Evolutionary conservation across 2,329 filamentous ascomycete species (phyloP), one percentile per base, ranked within the genome.

Genomic region (Thelonectria olida): DNA sequence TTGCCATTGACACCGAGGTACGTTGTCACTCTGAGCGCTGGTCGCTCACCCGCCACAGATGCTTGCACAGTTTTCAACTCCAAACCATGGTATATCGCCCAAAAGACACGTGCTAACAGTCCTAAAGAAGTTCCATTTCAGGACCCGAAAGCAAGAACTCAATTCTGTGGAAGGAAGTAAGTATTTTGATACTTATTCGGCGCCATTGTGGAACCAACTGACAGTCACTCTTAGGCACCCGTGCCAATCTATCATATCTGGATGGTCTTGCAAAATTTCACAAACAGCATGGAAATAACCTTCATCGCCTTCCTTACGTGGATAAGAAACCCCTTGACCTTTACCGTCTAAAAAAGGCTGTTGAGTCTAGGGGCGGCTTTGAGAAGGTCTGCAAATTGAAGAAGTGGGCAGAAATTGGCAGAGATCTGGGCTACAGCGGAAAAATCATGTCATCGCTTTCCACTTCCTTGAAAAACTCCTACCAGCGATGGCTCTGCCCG

Each of bases 381-480:
- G 94, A 97, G 56, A 92, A 92, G 73, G 96, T 99, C 44, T 99
- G 96, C 84, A 97, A 97, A 78, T 85, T 90, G 57, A 99, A 99
- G 80, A 98, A 98, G 81, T 99, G 96, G 96, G 96, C 96, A 15
- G 96, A 99, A 77, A 98, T 99, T 70, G 96, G 96, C 31, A 89
- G 96, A 72, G 96, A 98, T 75, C 81, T 99, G 48, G 96, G 96
- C 55, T 99, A 99, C 79, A 98, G 95, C 74, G 96, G 96, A 74
- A 99, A 99, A 82, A 99, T 99, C 65, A 99, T 99, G 96, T 98
- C 95, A 2, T 98, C 96, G 8, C 82, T 99, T 47, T 99, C 96
- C 6, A 99, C 96, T 0, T 98, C 96, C 5, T 85, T 99, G 41
- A 99, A 98, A 77, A 99, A 99, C 77, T 98, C 96, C 0, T 99